These are phyloP conservation scores for Gypsophila paniculata DNA, from an alignment of 179 eudicot genomes.

Conservation along the genomic window DNA sequence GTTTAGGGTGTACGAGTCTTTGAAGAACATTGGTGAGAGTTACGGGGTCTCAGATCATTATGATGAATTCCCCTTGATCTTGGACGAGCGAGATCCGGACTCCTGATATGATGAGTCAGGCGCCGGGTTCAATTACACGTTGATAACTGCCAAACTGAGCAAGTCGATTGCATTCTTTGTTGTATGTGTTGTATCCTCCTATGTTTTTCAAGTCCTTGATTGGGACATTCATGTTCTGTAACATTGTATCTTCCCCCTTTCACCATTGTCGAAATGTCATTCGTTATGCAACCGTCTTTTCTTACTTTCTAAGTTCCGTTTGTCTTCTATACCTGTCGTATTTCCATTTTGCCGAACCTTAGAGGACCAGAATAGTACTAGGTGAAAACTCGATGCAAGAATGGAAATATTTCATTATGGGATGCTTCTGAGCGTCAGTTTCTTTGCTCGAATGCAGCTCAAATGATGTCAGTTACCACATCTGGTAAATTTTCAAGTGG, in stretches of 20 bases:
- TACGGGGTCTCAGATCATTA: constrained; percentile 56
- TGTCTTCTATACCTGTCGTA: background rate
- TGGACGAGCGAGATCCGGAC: constrained; percentile 36
- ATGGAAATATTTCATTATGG: background rate
- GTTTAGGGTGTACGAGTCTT: constrained; percentile 64
- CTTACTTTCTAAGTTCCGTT: background rate
- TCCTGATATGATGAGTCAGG: background rate
- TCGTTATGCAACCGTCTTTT: constrained; percentile 5
- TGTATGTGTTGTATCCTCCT: constrained; percentile 11
- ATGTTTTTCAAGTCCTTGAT: constrained; percentile 9
- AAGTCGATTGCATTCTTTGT: constrained; percentile 21
- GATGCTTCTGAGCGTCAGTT: background rate
- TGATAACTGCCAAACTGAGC: background rate
- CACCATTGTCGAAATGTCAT: constrained; percentile 17
- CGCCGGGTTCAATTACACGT: constrained; percentile 2
- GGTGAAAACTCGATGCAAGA: background rate
- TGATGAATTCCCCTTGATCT: constrained; percentile 71
- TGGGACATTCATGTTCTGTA: constrained; percentile 10
- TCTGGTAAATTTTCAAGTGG: background rate
- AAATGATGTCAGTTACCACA: too few species aligned
- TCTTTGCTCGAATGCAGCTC: too few species aligned
- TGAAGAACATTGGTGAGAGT: constrained; percentile 58
- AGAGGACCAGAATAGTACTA: background rate
- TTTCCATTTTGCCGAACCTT: background rate
- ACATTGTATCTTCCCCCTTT: constrained; percentile 22